Percentiles rank a stretch among this genome's conserved stretches.
Evolutionary conservation across 352 stramenopile species (phyloP).

Genomic region (Phytophthora melonis): DNA sequence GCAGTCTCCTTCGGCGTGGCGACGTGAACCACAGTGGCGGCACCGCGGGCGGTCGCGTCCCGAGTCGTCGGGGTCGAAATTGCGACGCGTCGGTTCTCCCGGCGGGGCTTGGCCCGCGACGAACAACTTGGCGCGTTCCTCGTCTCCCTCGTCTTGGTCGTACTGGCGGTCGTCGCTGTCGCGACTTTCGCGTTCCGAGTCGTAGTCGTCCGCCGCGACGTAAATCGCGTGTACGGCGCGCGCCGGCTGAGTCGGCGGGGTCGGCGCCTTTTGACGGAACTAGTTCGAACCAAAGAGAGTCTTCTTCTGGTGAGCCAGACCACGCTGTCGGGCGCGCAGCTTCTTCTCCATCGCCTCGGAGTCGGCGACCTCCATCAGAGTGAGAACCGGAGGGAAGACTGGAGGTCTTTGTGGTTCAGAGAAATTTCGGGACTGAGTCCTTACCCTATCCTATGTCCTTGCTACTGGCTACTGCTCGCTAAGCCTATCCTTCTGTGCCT

Average conservation of each 20-base stretch:
- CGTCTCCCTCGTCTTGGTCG: conserved; percentile 10
- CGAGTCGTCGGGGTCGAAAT: too few relatives aligned
- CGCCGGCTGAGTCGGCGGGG: neutral
- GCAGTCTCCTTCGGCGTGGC: too few relatives aligned
- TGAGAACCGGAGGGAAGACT: too few relatives aligned
- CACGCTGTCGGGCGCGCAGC: conserved; percentile 9
- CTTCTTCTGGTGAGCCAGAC: conserved; percentile 3
- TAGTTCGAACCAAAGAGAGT: conserved; percentile 5
- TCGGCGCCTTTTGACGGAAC: conserved; percentile 13
- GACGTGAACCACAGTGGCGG: conserved; percentile 6
- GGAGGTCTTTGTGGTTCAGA: too few relatives aligned
- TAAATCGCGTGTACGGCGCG: conserved; percentile 14
- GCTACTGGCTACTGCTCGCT: too few relatives aligned
- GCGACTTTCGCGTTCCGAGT: conserved; percentile 1
- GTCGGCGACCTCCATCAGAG: too few relatives aligned
- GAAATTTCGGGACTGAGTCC: too few relatives aligned
- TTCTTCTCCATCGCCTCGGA: conserved; percentile 18
- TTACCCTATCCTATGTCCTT: too few relatives aligned
- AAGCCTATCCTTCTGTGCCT: too few relatives aligned
- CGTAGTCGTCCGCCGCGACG: neutral
- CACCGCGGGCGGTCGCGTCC: conserved; percentile 8
- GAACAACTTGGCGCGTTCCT: conserved; percentile 8
- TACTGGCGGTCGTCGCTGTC: conserved; percentile 8
- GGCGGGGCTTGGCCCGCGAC: neutral
- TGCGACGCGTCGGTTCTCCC: neutral